Evolutionary conservation across 2,329 filamentous ascomycete genomes (phyloP).

Genomic region (Sporothrix phasma): DNA sequence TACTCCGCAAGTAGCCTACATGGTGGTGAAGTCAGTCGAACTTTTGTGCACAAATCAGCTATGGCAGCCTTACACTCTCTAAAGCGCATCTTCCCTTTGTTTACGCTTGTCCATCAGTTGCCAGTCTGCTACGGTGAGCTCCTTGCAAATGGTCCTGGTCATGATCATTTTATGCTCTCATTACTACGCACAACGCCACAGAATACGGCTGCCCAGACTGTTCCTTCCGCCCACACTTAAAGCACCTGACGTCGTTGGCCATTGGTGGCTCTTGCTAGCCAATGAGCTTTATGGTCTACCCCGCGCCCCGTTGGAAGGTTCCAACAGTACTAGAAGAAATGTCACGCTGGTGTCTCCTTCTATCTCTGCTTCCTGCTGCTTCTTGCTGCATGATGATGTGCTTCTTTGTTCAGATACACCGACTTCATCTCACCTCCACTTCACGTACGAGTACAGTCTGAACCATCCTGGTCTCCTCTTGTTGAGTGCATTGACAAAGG

Average conservation of each 20-base stretch:
- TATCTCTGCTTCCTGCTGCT: neutral
- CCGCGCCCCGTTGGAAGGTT: too few relatives aligned
- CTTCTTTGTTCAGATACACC: neutral
- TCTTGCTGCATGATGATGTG: neutral
- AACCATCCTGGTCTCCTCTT: neutral
- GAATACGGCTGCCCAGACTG: neutral
- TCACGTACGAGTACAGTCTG: neutral
- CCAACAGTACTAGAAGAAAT: too few relatives aligned
- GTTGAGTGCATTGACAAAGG: neutral
- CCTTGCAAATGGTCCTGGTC: too few relatives aligned
- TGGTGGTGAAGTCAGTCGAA: too few relatives aligned
- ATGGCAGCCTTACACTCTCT: too few relatives aligned
- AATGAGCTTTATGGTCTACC: slow-evolving; percentile 6
- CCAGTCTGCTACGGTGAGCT: neutral
- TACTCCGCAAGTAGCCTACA: too few relatives aligned
- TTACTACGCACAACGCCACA: neutral
- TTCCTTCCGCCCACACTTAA: neutral
- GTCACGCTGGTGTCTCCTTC: neutral
- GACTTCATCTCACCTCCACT: neutral
- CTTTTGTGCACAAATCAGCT: too few relatives aligned
- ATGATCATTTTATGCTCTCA: too few relatives aligned
- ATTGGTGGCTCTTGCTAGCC: neutral
- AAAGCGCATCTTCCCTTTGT: too few relatives aligned
- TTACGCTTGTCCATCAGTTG: too few relatives aligned
- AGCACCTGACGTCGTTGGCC: slow-evolving; percentile 6